Base-by-base conservation (phyloP, 2,329 filamentous ascomycete species). In the Penicillium sp. region DNA sequence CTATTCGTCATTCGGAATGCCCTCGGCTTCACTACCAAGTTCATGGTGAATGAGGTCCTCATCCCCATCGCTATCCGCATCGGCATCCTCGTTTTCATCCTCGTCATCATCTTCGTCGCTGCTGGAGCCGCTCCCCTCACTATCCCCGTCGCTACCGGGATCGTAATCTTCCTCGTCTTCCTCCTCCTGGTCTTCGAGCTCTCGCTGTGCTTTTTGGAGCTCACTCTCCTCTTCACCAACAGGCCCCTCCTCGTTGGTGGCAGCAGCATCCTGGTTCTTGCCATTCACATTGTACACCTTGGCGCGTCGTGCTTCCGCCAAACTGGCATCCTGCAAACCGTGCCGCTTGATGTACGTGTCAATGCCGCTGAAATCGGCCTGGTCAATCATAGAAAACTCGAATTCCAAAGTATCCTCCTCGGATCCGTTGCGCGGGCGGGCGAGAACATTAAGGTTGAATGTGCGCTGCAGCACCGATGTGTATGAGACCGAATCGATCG, bases 321-420 rank as follows among this genome's bases (percentile, higher is more conserved):
- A 69, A 54, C 77, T 81, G 2, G 79, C 77, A 54, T 84, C 80
- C 39, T 83, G 79, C 20, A 84, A 63, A 4, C 72, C 70, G 53
- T 83, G 79, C 19, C 72, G 69, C 58, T 80, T 80, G 42, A 83
- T 70, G 47, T 83, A 84, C 4, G 69, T 68, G 47, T 83, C 79
- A 33, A 84, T 83, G 11, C 78, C 79, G 0, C 71, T 67, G 50
- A 76, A 83, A 54, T 83, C 77, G 7, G 73, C 76, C 53, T 83
- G 80, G 48, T 84, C 80, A 28, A 84, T 67, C 80, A 83, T 83
- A 28, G 74, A 75, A 50, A 83, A 81, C 50, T 84, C 80, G 13
- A 79, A 69, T 48, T 83, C 80, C 52, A 78, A 71, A 2, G 64
- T 62, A 19, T 71, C 70, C n/a, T 59, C 59, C n/a, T 58, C 60